Conservation (phyloP, 345 rosid species). For the Sisymbrium irio region DNA sequence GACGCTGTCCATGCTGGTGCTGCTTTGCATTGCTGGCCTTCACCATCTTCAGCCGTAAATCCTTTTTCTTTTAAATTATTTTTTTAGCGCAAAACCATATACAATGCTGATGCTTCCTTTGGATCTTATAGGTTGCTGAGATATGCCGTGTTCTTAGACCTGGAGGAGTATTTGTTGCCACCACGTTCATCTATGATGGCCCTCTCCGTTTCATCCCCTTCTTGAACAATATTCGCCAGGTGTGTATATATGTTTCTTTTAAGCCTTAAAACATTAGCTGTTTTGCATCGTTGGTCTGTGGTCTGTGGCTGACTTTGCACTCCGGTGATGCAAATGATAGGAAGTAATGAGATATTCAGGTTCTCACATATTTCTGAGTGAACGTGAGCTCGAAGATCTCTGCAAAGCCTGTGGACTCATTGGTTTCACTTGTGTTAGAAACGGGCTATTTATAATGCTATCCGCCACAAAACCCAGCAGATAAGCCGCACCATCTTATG, state of each 20-base stretch:
- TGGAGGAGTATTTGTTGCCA: slow-evolving; percentile 84
- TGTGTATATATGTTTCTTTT: slow-evolving; percentile 20
- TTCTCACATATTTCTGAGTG: slow-evolving; percentile 46
- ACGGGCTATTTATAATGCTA: slow-evolving; percentile 64
- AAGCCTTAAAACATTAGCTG: slow-evolving; percentile 8
- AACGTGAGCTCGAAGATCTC: slow-evolving; percentile 76
- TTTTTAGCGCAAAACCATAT: neutral
- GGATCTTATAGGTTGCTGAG: slow-evolving; percentile 59
- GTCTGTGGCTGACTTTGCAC: slow-evolving; percentile 9
- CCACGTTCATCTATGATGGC: slow-evolving; percentile 65
- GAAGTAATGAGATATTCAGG: slow-evolving; percentile 50
- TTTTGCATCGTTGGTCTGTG: neutral
- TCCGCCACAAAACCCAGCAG: slow-evolving; percentile 64
- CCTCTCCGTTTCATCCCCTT: slow-evolving; percentile 51
- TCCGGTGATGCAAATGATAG: slow-evolving; percentile 33
- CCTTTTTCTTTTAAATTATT: neutral
- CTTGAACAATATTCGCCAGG: slow-evolving; percentile 54
- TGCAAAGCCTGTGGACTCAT: slow-evolving; percentile 77
- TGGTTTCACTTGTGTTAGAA: slow-evolving; percentile 53
- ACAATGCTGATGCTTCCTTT: slow-evolving; percentile 1
- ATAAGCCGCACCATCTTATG: slow-evolving; percentile 23
- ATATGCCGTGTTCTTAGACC: slow-evolving; percentile 83
- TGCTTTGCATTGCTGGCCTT: slow-evolving; percentile 96
- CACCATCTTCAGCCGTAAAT: slow-evolving; percentile 75
- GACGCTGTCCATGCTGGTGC: slow-evolving; percentile 94